Evolutionary conservation across 2,329 filamentous ascomycete genomes (phyloP).

Genomic region (Pseudogymnoascus sp.): DNA sequence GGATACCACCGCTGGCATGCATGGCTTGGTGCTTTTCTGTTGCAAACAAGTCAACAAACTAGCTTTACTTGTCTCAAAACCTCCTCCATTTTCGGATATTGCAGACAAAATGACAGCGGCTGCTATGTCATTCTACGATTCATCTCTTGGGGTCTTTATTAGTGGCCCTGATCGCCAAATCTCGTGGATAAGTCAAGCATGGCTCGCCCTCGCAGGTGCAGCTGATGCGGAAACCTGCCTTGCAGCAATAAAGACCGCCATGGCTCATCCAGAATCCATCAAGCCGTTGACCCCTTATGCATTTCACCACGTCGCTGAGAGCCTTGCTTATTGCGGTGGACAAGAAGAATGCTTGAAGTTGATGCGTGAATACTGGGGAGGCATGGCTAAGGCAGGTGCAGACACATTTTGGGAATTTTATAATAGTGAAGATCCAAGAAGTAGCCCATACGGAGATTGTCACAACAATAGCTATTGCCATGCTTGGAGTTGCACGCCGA

Average conservation of each 20-base stretch:
- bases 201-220: conserved; percentile 26
- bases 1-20: conserved; percentile 26
- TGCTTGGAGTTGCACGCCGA: conserved; percentile 29
- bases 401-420: conserved; percentile 31
- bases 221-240: conserved; percentile 18
- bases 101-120: conserved; percentile 21
- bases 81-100: conserved; percentile 18
- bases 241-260: conserved; percentile 21
- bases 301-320: conserved; percentile 27
- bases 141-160: conserved; percentile 19
- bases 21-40: conserved; percentile 26
- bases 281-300: conserved; percentile 28
- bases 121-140: conserved; percentile 19
- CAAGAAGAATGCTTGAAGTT: conserved; percentile 25
- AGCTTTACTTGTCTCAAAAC: conserved; percentile 21
- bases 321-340: conserved; percentile 22
- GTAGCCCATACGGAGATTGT: conserved; percentile 28
- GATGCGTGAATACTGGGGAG: conserved; percentile 29
- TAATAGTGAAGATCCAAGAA: conserved; percentile 22
- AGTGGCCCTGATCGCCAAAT: conserved; percentile 25
- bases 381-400: conserved; percentile 27
- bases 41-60: conserved; percentile 27
- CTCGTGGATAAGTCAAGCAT: conserved; percentile 27
- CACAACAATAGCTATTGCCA: conserved; percentile 30
- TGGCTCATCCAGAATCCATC: conserved; percentile 21